phyloP scores from a whole-genome alignment of 371 early-diverging fungal species.

The Mucor circinelloides region DNA sequence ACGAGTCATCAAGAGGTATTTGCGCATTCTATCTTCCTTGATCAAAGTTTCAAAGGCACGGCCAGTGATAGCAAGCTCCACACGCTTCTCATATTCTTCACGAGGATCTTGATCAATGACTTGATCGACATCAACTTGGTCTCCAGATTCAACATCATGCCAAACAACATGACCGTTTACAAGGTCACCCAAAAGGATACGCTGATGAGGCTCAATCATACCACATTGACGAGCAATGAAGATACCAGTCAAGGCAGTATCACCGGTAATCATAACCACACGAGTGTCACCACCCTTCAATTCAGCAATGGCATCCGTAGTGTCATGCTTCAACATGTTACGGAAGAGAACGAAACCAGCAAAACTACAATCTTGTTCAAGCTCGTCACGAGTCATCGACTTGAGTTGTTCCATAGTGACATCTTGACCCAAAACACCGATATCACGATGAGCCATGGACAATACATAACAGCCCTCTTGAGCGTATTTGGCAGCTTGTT shows the following conservation, averaged over 20 bases:
- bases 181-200: constrained; percentile 55
- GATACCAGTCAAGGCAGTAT: constrained; percentile 86
- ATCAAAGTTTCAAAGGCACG: constrained; percentile 63
- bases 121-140: constrained; percentile 36
- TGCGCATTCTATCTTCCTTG: constrained; percentile 39
- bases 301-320: constrained; percentile 70
- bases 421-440: constrained; percentile 49
- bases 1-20: constrained; percentile 54
- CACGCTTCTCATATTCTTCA: constrained; percentile 30
- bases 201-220: constrained; percentile 60
- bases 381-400: constrained; percentile 58
- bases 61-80: constrained; percentile 76
- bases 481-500: constrained; percentile 62
- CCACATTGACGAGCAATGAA: constrained; percentile 82
- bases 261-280: constrained; percentile 92
- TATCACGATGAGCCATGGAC: constrained; percentile 65
- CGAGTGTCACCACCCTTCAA: constrained; percentile 79
- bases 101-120: constrained; percentile 30
- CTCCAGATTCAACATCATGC: constrained; percentile 57
- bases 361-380: constrained; percentile 69
- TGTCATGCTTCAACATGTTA: constrained; percentile 87
- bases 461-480: constrained; percentile 84
- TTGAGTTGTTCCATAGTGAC: constrained; percentile 44
- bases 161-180: constrained; percentile 44
- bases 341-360: constrained; percentile 85